Conservation (phyloP, 176 grass and related monocot species). For the Lolium multiflorum region DNA sequence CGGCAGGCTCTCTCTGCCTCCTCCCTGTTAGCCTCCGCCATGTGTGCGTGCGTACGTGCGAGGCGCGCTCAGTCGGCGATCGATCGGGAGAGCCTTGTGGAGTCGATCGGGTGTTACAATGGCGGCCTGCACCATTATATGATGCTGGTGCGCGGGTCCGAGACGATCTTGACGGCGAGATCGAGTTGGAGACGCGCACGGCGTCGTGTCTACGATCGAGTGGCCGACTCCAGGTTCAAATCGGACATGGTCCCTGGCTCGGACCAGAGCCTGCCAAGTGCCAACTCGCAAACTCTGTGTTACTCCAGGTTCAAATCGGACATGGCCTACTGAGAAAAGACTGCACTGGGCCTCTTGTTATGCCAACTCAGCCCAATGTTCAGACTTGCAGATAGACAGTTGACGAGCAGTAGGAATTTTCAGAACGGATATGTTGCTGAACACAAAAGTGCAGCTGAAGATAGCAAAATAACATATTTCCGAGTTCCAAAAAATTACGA, state of each 20-base stretch:
- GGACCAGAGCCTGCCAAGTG: not conserved
- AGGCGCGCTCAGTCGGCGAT: not conserved
- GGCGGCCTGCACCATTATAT: not conserved
- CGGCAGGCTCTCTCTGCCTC: conserved; percentile 34
- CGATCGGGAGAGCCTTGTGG: not conserved
- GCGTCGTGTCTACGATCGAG: not conserved
- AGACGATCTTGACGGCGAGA: not conserved
- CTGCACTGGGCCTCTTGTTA: not conserved
- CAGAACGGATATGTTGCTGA: too few relatives aligned
- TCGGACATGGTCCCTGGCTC: not conserved
- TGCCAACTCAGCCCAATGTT: not conserved
- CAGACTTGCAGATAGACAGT: not conserved
- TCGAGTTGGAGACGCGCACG: not conserved
- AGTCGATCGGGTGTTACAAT: not conserved
- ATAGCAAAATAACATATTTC: too few relatives aligned
- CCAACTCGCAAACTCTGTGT: not conserved
- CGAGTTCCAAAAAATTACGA: too few relatives aligned
- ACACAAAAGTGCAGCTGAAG: too few relatives aligned
- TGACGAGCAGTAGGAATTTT: too few relatives aligned
- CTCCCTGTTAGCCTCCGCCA: conserved; percentile 5
- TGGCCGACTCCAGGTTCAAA: not conserved
- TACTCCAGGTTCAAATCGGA: too few relatives aligned
- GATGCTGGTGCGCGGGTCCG: not conserved
- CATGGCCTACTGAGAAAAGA: not conserved
- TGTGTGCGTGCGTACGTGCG: not conserved